These are phyloP conservation scores for Xylaria sp. DNA, from an alignment of 495 filamentous ascomycete species.

Conservation along the genomic window DNA sequence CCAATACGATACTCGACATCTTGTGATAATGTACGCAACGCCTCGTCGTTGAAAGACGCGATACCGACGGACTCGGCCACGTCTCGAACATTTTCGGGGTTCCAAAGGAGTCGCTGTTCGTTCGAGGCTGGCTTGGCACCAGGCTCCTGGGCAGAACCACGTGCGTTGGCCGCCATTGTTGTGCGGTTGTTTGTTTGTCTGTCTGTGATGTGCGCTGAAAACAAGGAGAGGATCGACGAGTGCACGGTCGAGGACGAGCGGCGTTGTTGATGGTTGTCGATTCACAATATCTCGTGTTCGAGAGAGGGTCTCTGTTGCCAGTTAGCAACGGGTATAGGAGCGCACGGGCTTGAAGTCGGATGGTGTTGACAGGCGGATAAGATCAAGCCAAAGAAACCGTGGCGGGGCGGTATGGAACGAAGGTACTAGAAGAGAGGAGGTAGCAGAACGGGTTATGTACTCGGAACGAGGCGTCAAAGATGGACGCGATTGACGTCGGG, in stretches of 20 bases:
- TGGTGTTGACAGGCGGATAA: not conserved
- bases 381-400: not conserved
- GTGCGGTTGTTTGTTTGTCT: not conserved
- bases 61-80: slow-evolving; percentile 96
- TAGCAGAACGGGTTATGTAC: not conserved
- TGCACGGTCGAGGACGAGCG: not conserved
- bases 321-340: not conserved
- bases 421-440: not conserved
- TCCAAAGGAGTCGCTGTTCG: slow-evolving; percentile 71
- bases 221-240: not conserved
- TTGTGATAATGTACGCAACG: slow-evolving; percentile 81
- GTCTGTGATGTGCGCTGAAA: not conserved
- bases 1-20: slow-evolving; percentile 95
- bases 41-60: slow-evolving; percentile 75
- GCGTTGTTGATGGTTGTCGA: not conserved
- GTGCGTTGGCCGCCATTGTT: slow-evolving; percentile 34
- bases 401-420: not conserved
- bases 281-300: not conserved
- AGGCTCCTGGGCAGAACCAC: slow-evolving; percentile 29
- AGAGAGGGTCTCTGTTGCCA: not conserved
- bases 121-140: slow-evolving; percentile 22
- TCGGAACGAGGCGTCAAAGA: not conserved
- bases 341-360: not conserved
- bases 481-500: not conserved
- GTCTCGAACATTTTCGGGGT: slow-evolving; percentile 91